Evolutionary conservation across 2,329 filamentous ascomycete genomes (phyloP).

Genomic region (Penicillium sclerotigenum): DNA sequence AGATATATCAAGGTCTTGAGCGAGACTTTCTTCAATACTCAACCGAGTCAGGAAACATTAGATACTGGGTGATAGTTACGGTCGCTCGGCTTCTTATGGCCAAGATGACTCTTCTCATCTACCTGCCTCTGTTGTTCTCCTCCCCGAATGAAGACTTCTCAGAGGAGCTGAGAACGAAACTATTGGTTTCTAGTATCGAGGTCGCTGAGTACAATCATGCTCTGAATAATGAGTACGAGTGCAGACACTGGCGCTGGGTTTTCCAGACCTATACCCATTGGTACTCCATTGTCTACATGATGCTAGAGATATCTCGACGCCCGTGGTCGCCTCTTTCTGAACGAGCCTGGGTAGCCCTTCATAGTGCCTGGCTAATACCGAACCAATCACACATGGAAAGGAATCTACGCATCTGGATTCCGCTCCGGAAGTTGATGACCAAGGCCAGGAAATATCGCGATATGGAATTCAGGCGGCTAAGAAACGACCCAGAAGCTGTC

Average conservation of each 20-base stretch:
- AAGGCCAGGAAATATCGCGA: constrained; percentile 34
- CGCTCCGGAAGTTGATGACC: constrained; percentile 32
- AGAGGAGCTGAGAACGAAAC: constrained; percentile 34
- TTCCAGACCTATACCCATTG: constrained; percentile 60
- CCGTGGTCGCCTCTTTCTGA: constrained; percentile 49
- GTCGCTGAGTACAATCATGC: constrained; percentile 51
- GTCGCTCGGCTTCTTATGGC: constrained; percentile 39
- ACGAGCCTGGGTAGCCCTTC: constrained; percentile 49
- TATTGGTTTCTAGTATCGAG: constrained; percentile 41
- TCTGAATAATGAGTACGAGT: constrained; percentile 51
- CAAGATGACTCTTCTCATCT: constrained; percentile 49
- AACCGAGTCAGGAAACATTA: constrained; percentile 37
- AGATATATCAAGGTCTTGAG: constrained; percentile 47
- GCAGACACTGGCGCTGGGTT: constrained; percentile 56
- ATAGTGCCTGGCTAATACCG: constrained; percentile 43
- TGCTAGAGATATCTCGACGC: constrained; percentile 51
- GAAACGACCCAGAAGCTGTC: constrained; percentile 24
- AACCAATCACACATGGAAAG: constrained; percentile 29
- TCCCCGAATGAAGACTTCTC: constrained; percentile 31
- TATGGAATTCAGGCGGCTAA: constrained; percentile 31
- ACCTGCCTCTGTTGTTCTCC: constrained; percentile 52
- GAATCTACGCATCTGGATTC: constrained; percentile 36
- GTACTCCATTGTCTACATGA: constrained; percentile 56
- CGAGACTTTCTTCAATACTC: constrained; percentile 44
- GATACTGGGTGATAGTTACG: constrained; percentile 51